Evolutionary conservation across 805 yeast species (phyloP), one percentile per base, ranked within the genome.

Genomic region (Cyberlindnera subsufficiens): DNA sequence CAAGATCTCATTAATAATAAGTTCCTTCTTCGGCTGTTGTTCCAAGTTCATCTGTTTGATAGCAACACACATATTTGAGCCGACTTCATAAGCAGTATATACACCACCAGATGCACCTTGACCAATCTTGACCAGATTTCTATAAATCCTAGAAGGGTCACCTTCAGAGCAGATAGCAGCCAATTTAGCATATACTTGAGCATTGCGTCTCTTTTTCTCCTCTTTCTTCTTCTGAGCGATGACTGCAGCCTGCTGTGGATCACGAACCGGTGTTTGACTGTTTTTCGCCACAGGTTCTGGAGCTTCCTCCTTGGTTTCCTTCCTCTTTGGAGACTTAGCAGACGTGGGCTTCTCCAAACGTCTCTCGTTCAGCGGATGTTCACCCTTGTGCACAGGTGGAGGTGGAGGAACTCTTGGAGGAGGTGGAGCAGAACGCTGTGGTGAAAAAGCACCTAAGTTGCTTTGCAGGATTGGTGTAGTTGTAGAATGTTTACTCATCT

Each of bases 21-120:
- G 71, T 58, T 93, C 98, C 63, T 91, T 91, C 69, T 90, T 86
- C 8, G 98, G 98, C 64, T 93, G 99, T 55, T 83, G 84, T 52
- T 86, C 95, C 42, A 93, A 67, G 55, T 88, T 88, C 96, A 93
- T 93, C 68, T 93, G 97, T 61, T 93, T 93, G 54, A 93, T 86
- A 8, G 99, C 99, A 32, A 93, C 97, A 39, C 79, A 71, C 27
- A 68, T 67, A 42, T 71, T 69, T 18, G 72, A 71, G 15, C 74
- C 72, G 30, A 65, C 59, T 51, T 81, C 85, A 53, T 81, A 77
- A 0, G 97, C 97, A 27, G 93, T 87, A 56, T 82, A 93, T 27
- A 93, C 99, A 32, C 96, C 96, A 42, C 99, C 99, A 14, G 95
- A 83, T 0, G 99, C 99, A 58, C 99, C 99, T 67, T 93, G 99